Base-by-base conservation (phyloP, 2,329 filamentous ascomycete species). In the Fusarium sp. region DNA sequence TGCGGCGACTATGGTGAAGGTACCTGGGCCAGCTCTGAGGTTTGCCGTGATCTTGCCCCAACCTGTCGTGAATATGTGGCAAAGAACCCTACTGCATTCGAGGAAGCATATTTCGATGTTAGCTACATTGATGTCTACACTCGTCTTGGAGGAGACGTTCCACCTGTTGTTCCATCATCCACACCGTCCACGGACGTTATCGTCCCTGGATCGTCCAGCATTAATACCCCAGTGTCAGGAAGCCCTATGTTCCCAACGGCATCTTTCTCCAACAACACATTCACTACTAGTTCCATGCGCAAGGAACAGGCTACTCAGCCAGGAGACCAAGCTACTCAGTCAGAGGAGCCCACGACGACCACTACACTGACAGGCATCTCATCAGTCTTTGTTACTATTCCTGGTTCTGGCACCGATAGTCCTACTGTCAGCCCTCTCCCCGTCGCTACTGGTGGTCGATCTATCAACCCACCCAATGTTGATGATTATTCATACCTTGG, bases 1-100 rank as follows among this genome's bases (percentile, higher is more conserved):
- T 96, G 93, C 76, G 93, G 93, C 27, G 88, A 91, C 74, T 95
- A 91, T 85, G 92, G 91, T 1, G 89, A 79, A 44, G 78, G 77
- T 8, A 75, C 80, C 18, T 87, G 85, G 85, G 78, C 77, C 20
- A 72, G 72, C 7, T 72, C 76, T 15, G 80, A 82, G 18, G 76
- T 80, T 16, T 86, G 83, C 68, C 74, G 74, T 59, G 60, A 72
- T 12, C 77, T 80, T n/a, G 83, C 83, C 1, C 73, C 81, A 8
- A 84, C 83, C 5, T 87, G 85, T 66, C 68, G 77, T 24, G 81
- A 85, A 55, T 86, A 81, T 68, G 85, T 87, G 14, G 83, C 81
- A 18, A 77, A 75, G 2, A 83, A 84, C 58, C 85, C 85, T 1
- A 60, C 70, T 8, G 83, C 79, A 15, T 86, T 86, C 63, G 63